Base-by-base conservation (phyloP, 805 yeast genomes). In the Cyberlindnera samutprakarnensis region DNA sequence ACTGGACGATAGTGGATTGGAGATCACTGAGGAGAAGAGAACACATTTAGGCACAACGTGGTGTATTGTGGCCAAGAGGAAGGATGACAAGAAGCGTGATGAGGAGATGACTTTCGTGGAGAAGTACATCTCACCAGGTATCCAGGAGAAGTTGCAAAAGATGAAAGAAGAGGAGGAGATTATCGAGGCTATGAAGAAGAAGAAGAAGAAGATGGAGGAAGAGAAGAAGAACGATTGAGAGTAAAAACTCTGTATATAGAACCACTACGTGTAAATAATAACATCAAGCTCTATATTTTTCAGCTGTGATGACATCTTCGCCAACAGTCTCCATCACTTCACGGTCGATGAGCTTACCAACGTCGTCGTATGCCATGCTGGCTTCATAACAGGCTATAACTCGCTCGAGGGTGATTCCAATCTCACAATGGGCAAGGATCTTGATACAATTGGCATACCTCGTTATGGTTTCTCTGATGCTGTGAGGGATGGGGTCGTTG, bases 41-140 rank as follows among this genome's bases (percentile, higher is more conserved):
- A 76, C 76, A 14, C 96, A 92, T 59, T 68, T 92, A 39, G 97
- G 97, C 14, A 83, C 97, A 1, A 86, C 96, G 5, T 88, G 92
- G 92, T 71, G 81, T 58, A 66, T 81, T 43, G 75, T 81, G 7
- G 81, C 86, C 26, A 83, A 83, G 58, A 66, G 70, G 43, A 79
- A 80, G n/a, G 80, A 76, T 33, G 90, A 81, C 50, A 64, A 70
- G 6, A 63, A 61, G 47, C 62, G 60, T 28, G 49, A 54, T 18
- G 66, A 61, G 19, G 78, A 71, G 41, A 47, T 70, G 39, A 64
- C 70, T 0, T 68, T 70, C 43, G 50, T 64, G 23, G 75, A 72
- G 36, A 72, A 70, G 42, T 72, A 70, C 35, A 62, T 62, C 45
- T 62, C 53, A 5, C 53, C 63, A 9, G 56, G 62, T 43, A 44